Conservation (phyloP, 2,329 filamentous ascomycete genomes). For the Ciborinia camelliae region DNA sequence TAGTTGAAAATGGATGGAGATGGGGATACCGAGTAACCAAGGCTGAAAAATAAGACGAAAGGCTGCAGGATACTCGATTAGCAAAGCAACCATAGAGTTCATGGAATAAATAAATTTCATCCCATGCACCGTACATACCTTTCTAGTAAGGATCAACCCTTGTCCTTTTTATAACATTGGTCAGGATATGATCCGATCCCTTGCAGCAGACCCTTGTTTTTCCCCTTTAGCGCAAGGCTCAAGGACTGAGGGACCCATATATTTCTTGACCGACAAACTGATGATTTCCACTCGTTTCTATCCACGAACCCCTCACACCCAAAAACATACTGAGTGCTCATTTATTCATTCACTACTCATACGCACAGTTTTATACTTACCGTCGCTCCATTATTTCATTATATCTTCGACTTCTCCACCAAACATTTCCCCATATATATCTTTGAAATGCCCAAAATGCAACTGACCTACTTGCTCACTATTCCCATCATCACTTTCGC, state of each 20-base stretch:
- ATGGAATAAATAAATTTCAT: not conserved
- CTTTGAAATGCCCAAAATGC: slow-evolving; percentile 26
- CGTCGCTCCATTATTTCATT: slow-evolving; percentile 7
- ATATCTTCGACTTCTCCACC: not conserved
- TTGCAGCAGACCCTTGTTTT: not conserved
- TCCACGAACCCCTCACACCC: slow-evolving; percentile 4
- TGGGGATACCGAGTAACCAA: not conserved
- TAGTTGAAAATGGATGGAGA: not conserved
- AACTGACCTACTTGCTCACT: slow-evolving; percentile 31
- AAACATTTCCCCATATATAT: not conserved
- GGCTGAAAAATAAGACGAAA: slow-evolving; percentile 4
- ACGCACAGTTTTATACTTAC: not conserved
- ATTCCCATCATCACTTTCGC: slow-evolving; percentile 43
- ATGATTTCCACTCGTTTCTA: slow-evolving; percentile 2
- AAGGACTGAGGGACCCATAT: not conserved
- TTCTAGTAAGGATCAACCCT: too few relatives aligned
- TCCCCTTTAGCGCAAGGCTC: not conserved
- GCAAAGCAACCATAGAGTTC: not conserved
- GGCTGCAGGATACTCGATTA: not conserved
- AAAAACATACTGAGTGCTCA: not conserved
- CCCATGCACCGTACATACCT: not conserved
- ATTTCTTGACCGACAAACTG: slow-evolving; percentile 8
- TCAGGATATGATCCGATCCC: not conserved
- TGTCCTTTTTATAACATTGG: not conserved
- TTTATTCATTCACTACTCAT: not conserved